Percentiles rank a stretch among this genome's conserved stretches.
Evolutionary conservation across 192 early-diverging fungal species (phyloP).

Genomic region (Coemansia sp.): DNA sequence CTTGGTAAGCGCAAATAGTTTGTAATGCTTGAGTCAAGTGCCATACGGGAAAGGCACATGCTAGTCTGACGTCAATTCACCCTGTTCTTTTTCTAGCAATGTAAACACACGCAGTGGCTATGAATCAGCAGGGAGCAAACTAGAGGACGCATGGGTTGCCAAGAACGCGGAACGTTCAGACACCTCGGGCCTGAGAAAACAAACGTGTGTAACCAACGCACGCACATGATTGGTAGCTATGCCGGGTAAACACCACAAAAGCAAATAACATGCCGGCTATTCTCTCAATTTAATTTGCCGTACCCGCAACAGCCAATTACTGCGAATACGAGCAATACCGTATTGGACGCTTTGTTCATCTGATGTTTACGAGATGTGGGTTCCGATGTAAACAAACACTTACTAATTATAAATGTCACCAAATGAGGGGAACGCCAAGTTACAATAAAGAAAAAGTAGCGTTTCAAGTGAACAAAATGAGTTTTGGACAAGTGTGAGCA

Average conservation of each 20-base stretch:
- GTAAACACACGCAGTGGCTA: neutral
- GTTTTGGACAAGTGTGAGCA: too few relatives aligned
- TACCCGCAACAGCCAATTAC: neutral
- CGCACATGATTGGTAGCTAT: neutral
- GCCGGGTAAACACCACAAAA: neutral
- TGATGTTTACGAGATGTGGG: neutral
- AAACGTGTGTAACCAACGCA: slow-evolving; percentile 2
- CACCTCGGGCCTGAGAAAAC: neutral
- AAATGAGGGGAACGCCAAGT: neutral
- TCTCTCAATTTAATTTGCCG: neutral
- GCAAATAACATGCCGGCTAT: neutral
- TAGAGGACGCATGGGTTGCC: neutral
- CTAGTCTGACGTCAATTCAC: too few relatives aligned
- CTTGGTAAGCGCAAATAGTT: too few relatives aligned
- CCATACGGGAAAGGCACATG: neutral
- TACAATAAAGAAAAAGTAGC: neutral
- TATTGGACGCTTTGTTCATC: too few relatives aligned
- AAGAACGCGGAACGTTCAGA: neutral
- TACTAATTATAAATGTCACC: slow-evolving; percentile 2
- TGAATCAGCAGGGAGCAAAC: neutral
- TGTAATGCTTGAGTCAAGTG: neutral
- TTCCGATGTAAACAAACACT: slow-evolving; percentile 1
- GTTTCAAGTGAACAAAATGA: neutral
- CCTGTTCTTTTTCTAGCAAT: too few relatives aligned
- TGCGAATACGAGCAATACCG: neutral